Evolutionary conservation across 2,329 filamentous ascomycete species (phyloP), one percentile per base, ranked within the genome.

Genomic region (Aspergillus clavatus): DNA sequence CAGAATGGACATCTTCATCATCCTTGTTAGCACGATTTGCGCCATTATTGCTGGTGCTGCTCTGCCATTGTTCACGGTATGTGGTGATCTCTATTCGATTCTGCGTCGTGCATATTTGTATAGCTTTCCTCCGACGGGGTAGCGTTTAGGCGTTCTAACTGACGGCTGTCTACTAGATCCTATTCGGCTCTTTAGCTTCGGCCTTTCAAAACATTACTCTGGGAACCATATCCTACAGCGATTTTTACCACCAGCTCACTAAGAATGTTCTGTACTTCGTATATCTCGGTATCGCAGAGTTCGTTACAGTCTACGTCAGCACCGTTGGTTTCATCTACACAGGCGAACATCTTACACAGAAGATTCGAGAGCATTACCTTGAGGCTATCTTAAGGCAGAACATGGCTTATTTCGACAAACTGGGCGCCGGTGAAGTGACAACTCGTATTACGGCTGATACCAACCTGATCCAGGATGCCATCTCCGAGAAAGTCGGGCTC

Each of bases 371-470:
- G 62, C 79, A 87, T 55, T 97, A 97, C 58, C 79, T 98, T 5
- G 79, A 83, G 56, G 88, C 86, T 51, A 90, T 89, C 61, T 73
- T 95, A 72, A 81, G 82, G 49, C 89, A 95, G 65, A 95, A 95
- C 64, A 91, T 95, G 64, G 89, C 82, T 37, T 95, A 88, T 67
- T 95, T 94, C 68, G 93, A 97, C 67, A 93, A 93, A 60, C 78
- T 95, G 11, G 91, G 90, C 41, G 86, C 89, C 26, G 90, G 91
- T 47, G 93, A 96, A 69, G 87, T 97, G 49, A 95, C 90, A 0
- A 95, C 90, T 1, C 84, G 90, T 52, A 95, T 96, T 57, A 97
- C 91, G 0, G 85, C 90, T 8, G 91, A 97, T 65, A 95, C 89
- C 36, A 96, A 95, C 60, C 74, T 95, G 42, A 84, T 97, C 44